Conservation (phyloP, 2,329 filamentous ascomycete genomes). For the Leptographium flavum region DNA sequence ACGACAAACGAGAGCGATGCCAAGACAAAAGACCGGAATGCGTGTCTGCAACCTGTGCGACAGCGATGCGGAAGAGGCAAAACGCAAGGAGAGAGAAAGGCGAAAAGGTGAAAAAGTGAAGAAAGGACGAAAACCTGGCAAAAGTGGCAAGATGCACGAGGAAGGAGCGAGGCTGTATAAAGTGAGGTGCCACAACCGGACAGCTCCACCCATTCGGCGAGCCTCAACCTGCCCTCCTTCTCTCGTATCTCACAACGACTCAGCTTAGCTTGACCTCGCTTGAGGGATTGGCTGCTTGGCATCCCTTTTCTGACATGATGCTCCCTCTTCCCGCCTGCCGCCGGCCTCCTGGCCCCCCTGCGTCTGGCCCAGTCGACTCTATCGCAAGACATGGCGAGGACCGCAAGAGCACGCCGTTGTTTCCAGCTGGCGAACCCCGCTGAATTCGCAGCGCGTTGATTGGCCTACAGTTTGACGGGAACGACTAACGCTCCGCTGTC, state of each 20-base stretch:
- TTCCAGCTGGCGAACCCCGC: slow-evolving; percentile 2
- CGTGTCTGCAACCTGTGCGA: background rate
- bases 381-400: background rate
- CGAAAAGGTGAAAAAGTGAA: background rate
- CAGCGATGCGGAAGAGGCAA: background rate
- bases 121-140: background rate
- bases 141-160: background rate
- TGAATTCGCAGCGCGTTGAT: slow-evolving; percentile 4
- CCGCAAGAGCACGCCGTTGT: slow-evolving; percentile 1
- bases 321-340: too few relatives aligned
- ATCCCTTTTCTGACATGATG: too few relatives aligned
- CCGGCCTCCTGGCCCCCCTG: too few relatives aligned
- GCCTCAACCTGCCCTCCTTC: background rate
- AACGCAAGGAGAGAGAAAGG: background rate
- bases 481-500: background rate
- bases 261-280: background rate
- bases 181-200: background rate
- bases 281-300: too few relatives aligned
- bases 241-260: background rate
- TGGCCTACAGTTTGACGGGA: slow-evolving; percentile 7
- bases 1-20: too few relatives aligned
- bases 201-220: background rate
- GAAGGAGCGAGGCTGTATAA: background rate
- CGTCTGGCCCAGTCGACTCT: too few relatives aligned
- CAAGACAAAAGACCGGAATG: too few relatives aligned